These are phyloP conservation scores for Eleusine indica DNA, from an alignment of 176 grass and related monocot genomes.

Conservation along the genomic window DNA sequence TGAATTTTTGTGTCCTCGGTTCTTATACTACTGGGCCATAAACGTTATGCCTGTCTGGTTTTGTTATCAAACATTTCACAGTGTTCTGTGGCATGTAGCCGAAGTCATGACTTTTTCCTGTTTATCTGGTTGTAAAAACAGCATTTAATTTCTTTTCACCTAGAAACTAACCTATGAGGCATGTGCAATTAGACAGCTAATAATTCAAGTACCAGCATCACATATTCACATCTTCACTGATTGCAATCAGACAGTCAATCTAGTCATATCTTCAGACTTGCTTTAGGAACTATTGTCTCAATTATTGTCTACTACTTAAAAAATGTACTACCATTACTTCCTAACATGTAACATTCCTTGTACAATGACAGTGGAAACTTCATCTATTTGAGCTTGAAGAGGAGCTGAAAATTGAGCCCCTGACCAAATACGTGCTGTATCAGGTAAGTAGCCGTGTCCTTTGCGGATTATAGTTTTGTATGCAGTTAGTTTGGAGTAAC, in stretches of 20 bases:
- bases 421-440: conserved; percentile 85
- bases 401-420: conserved; percentile 85
- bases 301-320: conserved; percentile 7
- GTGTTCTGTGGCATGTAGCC: background rate
- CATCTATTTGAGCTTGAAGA: conserved; percentile 98
- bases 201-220: background rate
- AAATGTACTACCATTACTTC: background rate
- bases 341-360: conserved; percentile 13
- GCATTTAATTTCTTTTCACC: background rate
- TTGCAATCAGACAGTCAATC: conserved; percentile 18
- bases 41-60: background rate
- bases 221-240: background rate
- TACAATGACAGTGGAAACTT: conserved; percentile 82
- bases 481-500: background rate
- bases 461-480: background rate
- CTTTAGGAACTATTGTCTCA: conserved; percentile 5
- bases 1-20: background rate
- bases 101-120: background rate
- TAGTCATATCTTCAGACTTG: conserved; percentile 1
- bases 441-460: conserved; percentile 49
- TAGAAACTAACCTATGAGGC: background rate
- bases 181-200: background rate
- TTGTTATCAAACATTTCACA: background rate
- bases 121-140: conserved; percentile 1
- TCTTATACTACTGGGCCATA: background rate